A percentile compares a stretch with the other conserved stretches of the same genome.
These are phyloP conservation scores for Aureobasidium sp. DNA, from an alignment of 2,329 filamentous ascomycete species.

Conservation along the genomic window DNA sequence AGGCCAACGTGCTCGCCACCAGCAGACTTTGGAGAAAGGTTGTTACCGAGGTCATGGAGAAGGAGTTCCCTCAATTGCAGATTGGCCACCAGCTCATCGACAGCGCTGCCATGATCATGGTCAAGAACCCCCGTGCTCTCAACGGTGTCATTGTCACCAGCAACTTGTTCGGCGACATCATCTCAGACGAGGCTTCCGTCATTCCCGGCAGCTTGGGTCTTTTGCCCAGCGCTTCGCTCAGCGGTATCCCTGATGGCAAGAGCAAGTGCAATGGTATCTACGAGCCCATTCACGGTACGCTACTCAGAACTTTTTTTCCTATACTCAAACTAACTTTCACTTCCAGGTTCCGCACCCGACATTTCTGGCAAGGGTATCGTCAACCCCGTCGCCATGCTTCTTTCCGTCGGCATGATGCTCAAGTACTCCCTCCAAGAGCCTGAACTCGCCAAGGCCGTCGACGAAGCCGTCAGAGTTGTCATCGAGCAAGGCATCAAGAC, in stretches of 20 bases:
- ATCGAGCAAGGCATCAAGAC: slow-evolving; percentile 74
- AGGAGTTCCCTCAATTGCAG: slow-evolving; percentile 81
- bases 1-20: slow-evolving; percentile 93
- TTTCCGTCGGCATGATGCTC: slow-evolving; percentile 93
- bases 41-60: slow-evolving; percentile 72
- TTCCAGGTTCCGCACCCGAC: slow-evolving; percentile 73
- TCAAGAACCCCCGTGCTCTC: slow-evolving; percentile 81
- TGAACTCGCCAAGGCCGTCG: slow-evolving; percentile 67
- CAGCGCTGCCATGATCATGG: slow-evolving; percentile 93
- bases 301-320: not conserved
- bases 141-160: slow-evolving; percentile 89
- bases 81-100: slow-evolving; percentile 89
- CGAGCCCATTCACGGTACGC: slow-evolving; percentile 87
- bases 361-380: slow-evolving; percentile 88
- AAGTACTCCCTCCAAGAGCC: slow-evolving; percentile 81
- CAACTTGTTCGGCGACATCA: slow-evolving; percentile 94
- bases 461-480: slow-evolving; percentile 69
- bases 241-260: slow-evolving; percentile 78
- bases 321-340: not conserved
- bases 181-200: slow-evolving; percentile 88
- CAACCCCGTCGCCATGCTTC: slow-evolving; percentile 84
- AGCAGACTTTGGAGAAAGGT: slow-evolving; percentile 83
- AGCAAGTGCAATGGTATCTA: slow-evolving; percentile 87
- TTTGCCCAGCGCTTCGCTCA: slow-evolving; percentile 78
- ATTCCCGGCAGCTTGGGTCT: slow-evolving; percentile 88